phyloP scores from a whole-genome alignment of 208 protist genomes.

The Leishmania mexicana region DNA sequence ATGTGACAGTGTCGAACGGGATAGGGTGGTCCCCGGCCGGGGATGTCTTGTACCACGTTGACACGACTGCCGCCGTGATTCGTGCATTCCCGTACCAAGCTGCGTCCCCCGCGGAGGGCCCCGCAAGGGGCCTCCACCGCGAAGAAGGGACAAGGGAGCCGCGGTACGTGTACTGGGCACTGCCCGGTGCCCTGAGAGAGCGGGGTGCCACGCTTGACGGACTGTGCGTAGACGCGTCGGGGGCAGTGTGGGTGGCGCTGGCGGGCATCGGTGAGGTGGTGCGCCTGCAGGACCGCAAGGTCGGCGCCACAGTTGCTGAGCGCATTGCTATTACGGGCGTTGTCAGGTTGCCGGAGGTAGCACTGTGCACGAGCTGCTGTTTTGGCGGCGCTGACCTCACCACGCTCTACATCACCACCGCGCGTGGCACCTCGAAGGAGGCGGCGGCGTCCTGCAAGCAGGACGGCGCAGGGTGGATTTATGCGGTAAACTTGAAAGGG shows the following conservation, averaged over 20 bases:
- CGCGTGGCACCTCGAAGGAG: slow-evolving; percentile 25
- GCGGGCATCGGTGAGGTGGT: slow-evolving; percentile 32
- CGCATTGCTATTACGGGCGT: slow-evolving; percentile 20
- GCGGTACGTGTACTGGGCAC: slow-evolving; percentile 23
- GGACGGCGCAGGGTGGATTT: slow-evolving; percentile 22
- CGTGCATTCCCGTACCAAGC: slow-evolving; percentile 24
- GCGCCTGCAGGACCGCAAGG: slow-evolving; percentile 21
- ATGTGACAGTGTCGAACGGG: slow-evolving; percentile 31
- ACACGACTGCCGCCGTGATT: slow-evolving; percentile 18
- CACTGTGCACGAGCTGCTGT: slow-evolving; percentile 35
- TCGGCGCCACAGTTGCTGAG: neutral
- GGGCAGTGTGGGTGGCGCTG: slow-evolving; percentile 30
- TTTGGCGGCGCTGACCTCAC: slow-evolving; percentile 30
- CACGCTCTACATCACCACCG: slow-evolving; percentile 39
- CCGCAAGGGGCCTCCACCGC: neutral
- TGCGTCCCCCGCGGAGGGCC: neutral
- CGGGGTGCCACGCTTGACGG: slow-evolving; percentile 29
- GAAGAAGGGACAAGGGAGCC: neutral
- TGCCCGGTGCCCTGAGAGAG: slow-evolving; percentile 5
- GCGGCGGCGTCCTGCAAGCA: slow-evolving; percentile 25
- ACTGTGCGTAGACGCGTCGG: slow-evolving; percentile 28
- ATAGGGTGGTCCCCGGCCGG: slow-evolving; percentile 30
- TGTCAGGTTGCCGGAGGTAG: slow-evolving; percentile 18
- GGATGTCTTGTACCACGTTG: slow-evolving; percentile 28
- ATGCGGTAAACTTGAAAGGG: slow-evolving; percentile 28